These are phyloP conservation scores for Endotrypanum monterogeii DNA, from an alignment of 208 protist genomes.

Conservation along the genomic window DNA sequence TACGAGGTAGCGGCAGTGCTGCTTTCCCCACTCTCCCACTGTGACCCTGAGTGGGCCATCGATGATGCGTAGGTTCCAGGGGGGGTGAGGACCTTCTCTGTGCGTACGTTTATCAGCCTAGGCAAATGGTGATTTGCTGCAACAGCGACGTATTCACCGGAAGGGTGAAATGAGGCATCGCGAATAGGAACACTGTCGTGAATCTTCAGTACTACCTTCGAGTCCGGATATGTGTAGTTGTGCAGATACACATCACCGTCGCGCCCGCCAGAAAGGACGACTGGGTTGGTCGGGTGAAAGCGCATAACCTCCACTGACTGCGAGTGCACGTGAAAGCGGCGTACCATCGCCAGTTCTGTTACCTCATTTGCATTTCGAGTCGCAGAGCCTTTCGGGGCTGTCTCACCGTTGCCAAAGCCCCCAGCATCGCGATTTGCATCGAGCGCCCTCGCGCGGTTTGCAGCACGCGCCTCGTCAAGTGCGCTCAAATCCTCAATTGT, in stretches of 20 bases:
- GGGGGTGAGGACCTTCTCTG: slow-evolving; percentile 59
- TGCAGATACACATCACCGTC: slow-evolving; percentile 71
- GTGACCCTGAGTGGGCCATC: slow-evolving; percentile 4
- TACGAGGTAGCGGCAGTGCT: slow-evolving; percentile 1
- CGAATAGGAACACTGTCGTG: slow-evolving; percentile 78
- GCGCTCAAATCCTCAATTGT: slow-evolving; percentile 72
- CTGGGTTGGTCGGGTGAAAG: slow-evolving; percentile 71
- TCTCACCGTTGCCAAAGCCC: slow-evolving; percentile 14
- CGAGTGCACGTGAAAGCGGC: slow-evolving; percentile 69
- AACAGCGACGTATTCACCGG: slow-evolving; percentile 79
- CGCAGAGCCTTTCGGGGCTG: slow-evolving; percentile 17
- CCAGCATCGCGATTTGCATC: slow-evolving; percentile 36
- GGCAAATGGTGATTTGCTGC: slow-evolving; percentile 74
- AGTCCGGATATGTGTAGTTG: slow-evolving; percentile 67
- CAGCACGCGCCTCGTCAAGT: slow-evolving; percentile 62
- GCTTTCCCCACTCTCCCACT: slow-evolving; percentile 18
- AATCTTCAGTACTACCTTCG: slow-evolving; percentile 58
- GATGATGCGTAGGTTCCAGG: slow-evolving; percentile 35
- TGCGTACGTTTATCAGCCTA: slow-evolving; percentile 73
- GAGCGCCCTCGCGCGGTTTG: slow-evolving; percentile 47
- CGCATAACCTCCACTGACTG: slow-evolving; percentile 77
- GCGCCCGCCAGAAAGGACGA: slow-evolving; percentile 65
- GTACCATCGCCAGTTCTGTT: slow-evolving; percentile 72
- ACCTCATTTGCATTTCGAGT: slow-evolving; percentile 79
- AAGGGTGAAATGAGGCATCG: slow-evolving; percentile 69